Evolutionary conservation across 345 rosid species (phyloP), one percentile per base, ranked within the genome.

Genomic region (Salix purpurea): DNA sequence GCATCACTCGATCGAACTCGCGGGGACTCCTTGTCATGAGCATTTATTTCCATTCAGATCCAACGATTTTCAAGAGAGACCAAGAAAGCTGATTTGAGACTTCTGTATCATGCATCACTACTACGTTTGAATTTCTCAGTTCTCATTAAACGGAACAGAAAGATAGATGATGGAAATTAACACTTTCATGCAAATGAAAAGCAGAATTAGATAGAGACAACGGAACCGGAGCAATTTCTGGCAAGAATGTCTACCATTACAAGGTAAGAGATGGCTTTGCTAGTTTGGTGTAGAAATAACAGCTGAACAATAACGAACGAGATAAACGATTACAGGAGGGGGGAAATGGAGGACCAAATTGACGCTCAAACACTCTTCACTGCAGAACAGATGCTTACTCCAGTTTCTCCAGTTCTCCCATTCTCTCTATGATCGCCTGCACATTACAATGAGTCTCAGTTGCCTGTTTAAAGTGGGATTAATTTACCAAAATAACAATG

Each of bases 401-500:
- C 56, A 95, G 89, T 88, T 94, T 94, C 87, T 92, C 97, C 72
- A 94, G 89, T 52, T 94, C 99, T 74, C 95, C 93, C 96, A 90
- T 86, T 82, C 99, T 89, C 84, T 93, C 97, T 52, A 95, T 93
- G 69, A 93, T 93, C 18, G 97, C 96, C 99, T 93, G 94, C 87
- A 48, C 77, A n/a, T 28, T 62, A 70, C 62, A 50, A 24, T 54
- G 14, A 70, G 66, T 58, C 5, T 28, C 24, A 14, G 37, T 65
- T 28, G n/a, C 39, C 24, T 30, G 40, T 65, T 65, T 34, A 32
- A 6, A 28, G 39, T 2, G 24, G 4, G 6, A 28, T 23, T 52
- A 13, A 4, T 44, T 26, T 23, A 46, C 16, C 37, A 28, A 18
- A 18, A 48, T 37, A 69, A 69, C 21, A n/a, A n/a, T 8, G 65